Evolutionary conservation across 768 basidiomycete genomes (phyloP).

Genomic region (Leucocoprinus sp.): DNA sequence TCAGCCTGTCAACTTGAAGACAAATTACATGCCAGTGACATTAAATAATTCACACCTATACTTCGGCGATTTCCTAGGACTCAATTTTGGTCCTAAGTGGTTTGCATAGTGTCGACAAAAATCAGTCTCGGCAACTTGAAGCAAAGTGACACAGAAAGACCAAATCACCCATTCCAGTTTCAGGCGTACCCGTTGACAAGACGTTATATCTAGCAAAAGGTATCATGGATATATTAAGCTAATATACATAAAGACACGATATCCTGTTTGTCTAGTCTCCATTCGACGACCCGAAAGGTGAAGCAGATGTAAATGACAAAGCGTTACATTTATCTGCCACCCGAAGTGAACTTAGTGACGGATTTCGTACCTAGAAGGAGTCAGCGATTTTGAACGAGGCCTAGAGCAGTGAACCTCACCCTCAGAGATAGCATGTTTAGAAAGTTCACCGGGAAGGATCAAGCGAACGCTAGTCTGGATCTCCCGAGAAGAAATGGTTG

Average conservation of each 20-base stretch:
- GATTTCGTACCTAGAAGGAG: slow-evolving; percentile 92
- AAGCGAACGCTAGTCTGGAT: slow-evolving; percentile 96
- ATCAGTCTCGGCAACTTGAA: too few relatives aligned
- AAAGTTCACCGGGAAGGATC: slow-evolving; percentile 95
- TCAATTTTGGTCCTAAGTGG: too few relatives aligned
- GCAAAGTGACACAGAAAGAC: too few relatives aligned
- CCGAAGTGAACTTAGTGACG: slow-evolving; percentile 40
- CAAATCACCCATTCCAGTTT: too few relatives aligned
- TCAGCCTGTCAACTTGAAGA: too few relatives aligned
- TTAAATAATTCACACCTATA: too few relatives aligned
- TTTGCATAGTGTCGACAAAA: too few relatives aligned
- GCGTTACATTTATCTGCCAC: slow-evolving; percentile 5
- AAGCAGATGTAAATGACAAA: neutral
- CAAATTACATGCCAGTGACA: too few relatives aligned
- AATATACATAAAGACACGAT: slow-evolving; percentile 7
- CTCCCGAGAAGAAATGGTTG: slow-evolving; percentile 96
- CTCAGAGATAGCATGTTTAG: slow-evolving; percentile 98
- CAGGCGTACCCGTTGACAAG: too few relatives aligned
- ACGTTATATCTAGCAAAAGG: neutral
- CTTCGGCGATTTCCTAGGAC: too few relatives aligned
- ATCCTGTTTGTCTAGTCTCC: slow-evolving; percentile 4
- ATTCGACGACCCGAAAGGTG: neutral
- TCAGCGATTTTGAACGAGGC: slow-evolving; percentile 87
- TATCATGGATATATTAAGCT: slow-evolving; percentile 10
- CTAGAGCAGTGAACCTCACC: slow-evolving; percentile 32